Evolutionary conservation across 2,329 filamentous ascomycete genomes (phyloP).

Genomic region (Onygenales sp.): DNA sequence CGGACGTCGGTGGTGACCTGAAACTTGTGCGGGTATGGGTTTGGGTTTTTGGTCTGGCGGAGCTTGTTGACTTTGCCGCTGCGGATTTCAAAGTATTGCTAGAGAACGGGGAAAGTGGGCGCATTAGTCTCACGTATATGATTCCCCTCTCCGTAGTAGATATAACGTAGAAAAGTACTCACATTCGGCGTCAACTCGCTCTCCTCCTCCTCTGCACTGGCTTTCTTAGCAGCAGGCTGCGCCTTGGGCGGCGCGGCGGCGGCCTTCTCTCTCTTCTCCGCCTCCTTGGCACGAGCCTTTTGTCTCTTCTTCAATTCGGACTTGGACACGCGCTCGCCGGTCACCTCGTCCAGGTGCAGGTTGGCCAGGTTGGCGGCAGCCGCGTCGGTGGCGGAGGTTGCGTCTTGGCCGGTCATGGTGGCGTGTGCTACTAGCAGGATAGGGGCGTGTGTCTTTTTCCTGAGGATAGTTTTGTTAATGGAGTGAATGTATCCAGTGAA

Average conservation of each 20-base stretch:
- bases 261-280: conserved; percentile 80
- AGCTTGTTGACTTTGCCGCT: conserved; percentile 72
- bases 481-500: too few species aligned
- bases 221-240: conserved; percentile 37
- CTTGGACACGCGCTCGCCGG: conserved; percentile 80
- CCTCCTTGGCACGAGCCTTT: conserved; percentile 81
- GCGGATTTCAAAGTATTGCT: conserved; percentile 96
- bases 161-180: conserved; percentile 23
- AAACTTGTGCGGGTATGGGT: conserved; percentile 93
- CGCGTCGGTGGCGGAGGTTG: conserved; percentile 35
- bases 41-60: conserved; percentile 61
- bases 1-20: conserved; percentile 72
- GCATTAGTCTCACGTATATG: background rate
- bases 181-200: conserved; percentile 66
- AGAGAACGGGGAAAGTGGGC: conserved; percentile 5
- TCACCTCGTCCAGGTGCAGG: conserved; percentile 82
- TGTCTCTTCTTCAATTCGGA: conserved; percentile 87
- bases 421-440: conserved; percentile 4
- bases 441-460: background rate
- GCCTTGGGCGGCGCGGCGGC: conserved; percentile 52
- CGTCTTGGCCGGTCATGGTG: conserved; percentile 27
- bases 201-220: conserved; percentile 55
- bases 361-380: conserved; percentile 48
- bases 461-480: too few species aligned
- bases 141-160: background rate